These are phyloP conservation scores for Omphalotus guepiniiformis DNA, from an alignment of 768 basidiomycete species.

Conservation along the genomic window DNA sequence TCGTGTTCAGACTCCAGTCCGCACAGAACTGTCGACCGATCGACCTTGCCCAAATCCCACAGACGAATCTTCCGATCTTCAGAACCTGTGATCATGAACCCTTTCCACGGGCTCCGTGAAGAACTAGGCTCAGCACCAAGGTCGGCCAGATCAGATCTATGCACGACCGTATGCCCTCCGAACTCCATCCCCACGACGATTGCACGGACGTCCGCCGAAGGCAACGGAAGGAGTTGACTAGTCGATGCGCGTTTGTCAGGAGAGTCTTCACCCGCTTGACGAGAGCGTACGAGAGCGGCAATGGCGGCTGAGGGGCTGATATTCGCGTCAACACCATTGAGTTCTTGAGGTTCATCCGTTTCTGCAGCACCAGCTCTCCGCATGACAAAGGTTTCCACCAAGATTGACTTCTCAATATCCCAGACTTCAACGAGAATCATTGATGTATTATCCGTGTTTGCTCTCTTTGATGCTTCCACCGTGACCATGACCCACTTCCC, in stretches of 20 bases:
- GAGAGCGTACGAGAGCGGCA: slow-evolving; percentile 71
- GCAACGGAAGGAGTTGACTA: slow-evolving; percentile 34
- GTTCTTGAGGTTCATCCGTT: slow-evolving; percentile 48
- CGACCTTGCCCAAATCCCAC: slow-evolving; percentile 79
- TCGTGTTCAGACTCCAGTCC: slow-evolving; percentile 75
- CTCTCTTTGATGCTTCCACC: slow-evolving; percentile 49
- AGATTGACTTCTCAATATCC: slow-evolving; percentile 79
- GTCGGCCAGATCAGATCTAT: slow-evolving; percentile 49
- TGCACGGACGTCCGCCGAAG: slow-evolving; percentile 65
- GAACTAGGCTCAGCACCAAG: slow-evolving; percentile 34
- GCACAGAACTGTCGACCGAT: slow-evolving; percentile 75
- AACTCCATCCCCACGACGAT: slow-evolving; percentile 74
- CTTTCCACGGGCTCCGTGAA: slow-evolving; percentile 42
- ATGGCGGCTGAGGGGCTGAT: slow-evolving; percentile 69
- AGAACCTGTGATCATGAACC: slow-evolving; percentile 84
- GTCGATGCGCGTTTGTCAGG: slow-evolving; percentile 28
- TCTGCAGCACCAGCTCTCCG: slow-evolving; percentile 45
- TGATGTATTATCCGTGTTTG: slow-evolving; percentile 35
- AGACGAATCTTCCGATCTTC: slow-evolving; percentile 84
- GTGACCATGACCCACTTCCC: slow-evolving; percentile 92
- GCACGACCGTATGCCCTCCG: slow-evolving; percentile 57
- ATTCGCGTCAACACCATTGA: slow-evolving; percentile 52
- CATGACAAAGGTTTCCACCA: slow-evolving; percentile 79
- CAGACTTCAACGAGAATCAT: slow-evolving; percentile 77
- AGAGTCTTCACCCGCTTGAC: slow-evolving; percentile 36